Evolutionary conservation across 2,329 filamentous ascomycete genomes (phyloP).

Genomic region (Colletotrichum sp.): DNA sequence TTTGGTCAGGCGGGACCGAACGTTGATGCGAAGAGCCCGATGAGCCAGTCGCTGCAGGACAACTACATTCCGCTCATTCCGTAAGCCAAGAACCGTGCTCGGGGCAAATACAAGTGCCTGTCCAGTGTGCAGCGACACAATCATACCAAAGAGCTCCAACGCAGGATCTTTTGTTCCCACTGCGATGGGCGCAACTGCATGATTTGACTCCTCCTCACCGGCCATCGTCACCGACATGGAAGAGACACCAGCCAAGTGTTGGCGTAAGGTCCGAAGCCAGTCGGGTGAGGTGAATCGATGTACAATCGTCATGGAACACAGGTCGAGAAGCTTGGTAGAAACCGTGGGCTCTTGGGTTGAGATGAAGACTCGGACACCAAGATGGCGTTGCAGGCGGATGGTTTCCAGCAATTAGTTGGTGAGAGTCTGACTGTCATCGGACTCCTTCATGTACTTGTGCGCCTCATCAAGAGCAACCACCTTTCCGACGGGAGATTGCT

Average conservation of each 20-base stretch:
- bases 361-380: conserved; percentile 70
- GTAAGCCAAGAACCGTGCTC: conserved; percentile 34
- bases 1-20: conserved; percentile 46
- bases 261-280: conserved; percentile 32
- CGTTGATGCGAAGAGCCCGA: conserved; percentile 42
- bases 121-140: conserved; percentile 47
- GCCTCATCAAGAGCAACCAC: conserved; percentile 78
- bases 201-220: neutral
- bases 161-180: conserved; percentile 25
- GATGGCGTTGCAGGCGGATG: conserved; percentile 75
- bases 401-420: conserved; percentile 66
- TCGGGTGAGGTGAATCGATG: conserved; percentile 67
- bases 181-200: neutral
- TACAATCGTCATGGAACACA: conserved; percentile 75
- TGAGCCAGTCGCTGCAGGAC: conserved; percentile 37
- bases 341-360: conserved; percentile 81
- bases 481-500: conserved; percentile 53
- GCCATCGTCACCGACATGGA: neutral
- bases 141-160: conserved; percentile 43
- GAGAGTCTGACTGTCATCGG: conserved; percentile 58
- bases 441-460: conserved; percentile 74
- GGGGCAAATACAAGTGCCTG: conserved; percentile 54
- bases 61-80: neutral
- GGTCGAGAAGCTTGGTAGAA: conserved; percentile 69
- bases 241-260: conserved; percentile 34